Percentiles rank a stretch among this genome's conserved stretches.
These are phyloP conservation scores for Cenococcum geophilum DNA, from an alignment of 495 filamentous ascomycete genomes.

Conservation along the genomic window DNA sequence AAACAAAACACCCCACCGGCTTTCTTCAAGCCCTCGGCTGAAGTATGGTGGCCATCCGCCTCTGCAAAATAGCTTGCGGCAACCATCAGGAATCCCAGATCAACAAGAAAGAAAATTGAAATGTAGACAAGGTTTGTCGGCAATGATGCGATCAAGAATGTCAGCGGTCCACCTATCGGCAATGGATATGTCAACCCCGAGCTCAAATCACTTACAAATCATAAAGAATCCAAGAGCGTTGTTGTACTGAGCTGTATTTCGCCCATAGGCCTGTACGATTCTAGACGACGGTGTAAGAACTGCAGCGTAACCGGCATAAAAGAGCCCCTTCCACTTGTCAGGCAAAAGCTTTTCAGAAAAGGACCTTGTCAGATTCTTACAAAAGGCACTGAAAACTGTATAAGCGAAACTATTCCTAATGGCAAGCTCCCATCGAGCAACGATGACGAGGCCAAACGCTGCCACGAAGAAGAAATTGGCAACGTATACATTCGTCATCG, in stretches of 20 bases:
- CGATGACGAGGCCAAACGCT: conserved; percentile 45
- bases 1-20: conserved; percentile 46
- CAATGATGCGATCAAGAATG: no score
- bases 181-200: conserved; percentile 43
- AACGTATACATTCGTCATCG: conserved; percentile 44
- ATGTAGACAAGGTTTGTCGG: no score
- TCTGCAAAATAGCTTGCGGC: no score
- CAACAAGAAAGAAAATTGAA: no score
- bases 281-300: conserved; percentile 38
- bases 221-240: conserved; percentile 47
- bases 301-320: conserved; percentile 37
- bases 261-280: conserved; percentile 40
- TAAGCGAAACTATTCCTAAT: conserved; percentile 48
- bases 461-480: conserved; percentile 49
- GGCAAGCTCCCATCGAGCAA: conserved; percentile 49
- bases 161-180: conserved; percentile 48
- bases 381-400: conserved; percentile 47
- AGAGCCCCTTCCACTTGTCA: conserved; percentile 32
- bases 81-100: no score
- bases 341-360: background rate
- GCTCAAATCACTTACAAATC: conserved; percentile 46
- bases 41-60: no score
- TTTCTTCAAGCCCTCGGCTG: no score
- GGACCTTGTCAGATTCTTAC: background rate
- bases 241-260: conserved; percentile 40